phyloP scores from a whole-genome alignment of 306 rosid genomes.

The Fragaria vesca region DNA sequence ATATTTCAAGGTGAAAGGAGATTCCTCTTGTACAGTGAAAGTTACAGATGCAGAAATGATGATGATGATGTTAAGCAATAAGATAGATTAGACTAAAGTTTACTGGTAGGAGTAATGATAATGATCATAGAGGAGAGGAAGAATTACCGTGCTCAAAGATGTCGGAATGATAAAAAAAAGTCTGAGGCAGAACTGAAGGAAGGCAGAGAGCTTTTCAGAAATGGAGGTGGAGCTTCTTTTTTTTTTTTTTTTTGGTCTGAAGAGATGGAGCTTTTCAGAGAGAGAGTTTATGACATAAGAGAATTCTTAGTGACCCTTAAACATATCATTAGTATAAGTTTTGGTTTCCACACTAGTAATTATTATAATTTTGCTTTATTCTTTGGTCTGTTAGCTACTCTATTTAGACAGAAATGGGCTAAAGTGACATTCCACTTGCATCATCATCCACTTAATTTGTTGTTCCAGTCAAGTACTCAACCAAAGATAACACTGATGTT shows the following conservation, averaged over 20 bases:
- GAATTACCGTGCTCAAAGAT: constrained; percentile 15
- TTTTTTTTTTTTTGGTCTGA: too few species aligned
- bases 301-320: background rate
- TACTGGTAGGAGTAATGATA: constrained; percentile 46
- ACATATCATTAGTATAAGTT: background rate
- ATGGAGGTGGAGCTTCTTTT: constrained; percentile 3
- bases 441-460: constrained; percentile 16
- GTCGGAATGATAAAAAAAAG: constrained; percentile 9
- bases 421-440: constrained; percentile 30
- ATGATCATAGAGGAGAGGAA: constrained; percentile 39
- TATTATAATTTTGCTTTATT: constrained; percentile 25
- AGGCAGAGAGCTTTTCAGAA: constrained; percentile 10
- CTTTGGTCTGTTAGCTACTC: constrained; percentile 23
- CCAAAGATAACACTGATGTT: background rate
- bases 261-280: background rate
- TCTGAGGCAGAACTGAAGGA: background rate
- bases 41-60: constrained; percentile 38
- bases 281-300: background rate
- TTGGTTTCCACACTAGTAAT: constrained; percentile 19
- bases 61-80: constrained; percentile 20
- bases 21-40: constrained; percentile 20
- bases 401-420: constrained; percentile 12
- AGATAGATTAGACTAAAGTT: constrained; percentile 22
- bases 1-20: background rate
- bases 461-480: constrained; percentile 12